Evolutionary conservation across 2,329 filamentous ascomycete genomes (phyloP), one percentile per base, ranked within the genome.

Genomic region (Penicillium sp.): DNA sequence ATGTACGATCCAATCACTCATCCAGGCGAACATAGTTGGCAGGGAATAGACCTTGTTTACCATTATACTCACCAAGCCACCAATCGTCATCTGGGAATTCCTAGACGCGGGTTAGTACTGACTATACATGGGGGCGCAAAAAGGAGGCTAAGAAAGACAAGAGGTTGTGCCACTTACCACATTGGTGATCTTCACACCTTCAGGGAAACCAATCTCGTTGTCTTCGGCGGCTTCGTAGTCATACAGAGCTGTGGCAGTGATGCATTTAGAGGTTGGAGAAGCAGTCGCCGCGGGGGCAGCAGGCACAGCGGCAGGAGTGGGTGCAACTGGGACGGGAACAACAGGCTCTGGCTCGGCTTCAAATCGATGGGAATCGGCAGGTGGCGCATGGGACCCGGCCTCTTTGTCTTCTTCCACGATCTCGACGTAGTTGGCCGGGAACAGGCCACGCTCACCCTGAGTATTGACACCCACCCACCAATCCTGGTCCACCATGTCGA

Each of bases 71-170:
- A 55, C 94, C 94, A 66, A 93, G 89, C 94, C 94, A 99, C 94
- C 94, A 99, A 70, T 99, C 94, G 62, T 97, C 93, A 67, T 97
- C 94, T 2, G 94, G 94, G 75, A 97, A 97, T 78, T 97, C 90
- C 86, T 89, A 64, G 18, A 39, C 29, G 43, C 40, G 11, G 9
- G 40, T 69, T 64, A 76, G 72, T 43, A 55, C 23, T 23, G 3
- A 3, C 44, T 14, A 7, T 8, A 41, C 23, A 38, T 32, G 41
- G 47, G 8, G 30, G 27, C 18, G 16, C 36, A 18, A 2, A 19
- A 2, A 44, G 32, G 10, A 26, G 14, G 53, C 27, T 7, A 19
- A 30, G 46, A 42, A 27, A n/a, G 53, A 38, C 38, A 10, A 18
- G 29, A n/a, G 1, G 8, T n/a, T 26, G 7, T 34, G 30, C 44